Percentiles rank a stretch among this genome's conserved stretches.
These are phyloP conservation scores for Chytridium lagenaria DNA, from an alignment of 371 early-diverging fungal genomes.

Conservation along the genomic window DNA sequence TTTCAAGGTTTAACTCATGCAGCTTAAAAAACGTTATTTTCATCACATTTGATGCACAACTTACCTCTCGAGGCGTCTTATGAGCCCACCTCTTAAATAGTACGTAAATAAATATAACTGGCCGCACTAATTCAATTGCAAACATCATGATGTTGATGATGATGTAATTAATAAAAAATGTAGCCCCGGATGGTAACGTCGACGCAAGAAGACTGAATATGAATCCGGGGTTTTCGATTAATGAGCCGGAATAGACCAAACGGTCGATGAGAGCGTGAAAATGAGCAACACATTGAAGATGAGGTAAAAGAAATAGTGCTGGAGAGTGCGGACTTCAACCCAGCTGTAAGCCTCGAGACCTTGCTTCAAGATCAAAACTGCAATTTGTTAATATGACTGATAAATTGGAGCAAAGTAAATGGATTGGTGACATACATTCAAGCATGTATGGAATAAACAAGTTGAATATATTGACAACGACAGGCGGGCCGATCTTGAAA, in stretches of 20 bases:
- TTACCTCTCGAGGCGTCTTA: constrained; percentile 48
- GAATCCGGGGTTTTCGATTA: constrained; percentile 43
- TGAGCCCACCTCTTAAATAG: constrained; percentile 28
- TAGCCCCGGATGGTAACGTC: constrained; percentile 47
- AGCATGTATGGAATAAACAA: constrained; percentile 49
- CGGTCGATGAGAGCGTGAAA: constrained; percentile 41
- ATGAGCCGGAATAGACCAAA: constrained; percentile 25
- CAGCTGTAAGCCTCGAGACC: constrained; percentile 40
- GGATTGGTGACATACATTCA: constrained; percentile 46
- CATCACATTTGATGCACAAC: not conserved
- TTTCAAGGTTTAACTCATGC: constrained; percentile 41
- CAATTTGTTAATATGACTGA: not conserved
- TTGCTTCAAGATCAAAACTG: constrained; percentile 47
- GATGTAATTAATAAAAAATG: constrained; percentile 57
- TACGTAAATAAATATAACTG: constrained; percentile 37
- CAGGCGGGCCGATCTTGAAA: constrained; percentile 40
- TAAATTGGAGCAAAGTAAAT: not conserved
- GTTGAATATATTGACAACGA: constrained; percentile 43
- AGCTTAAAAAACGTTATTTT: constrained; percentile 11
- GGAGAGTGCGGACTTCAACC: constrained; percentile 44
- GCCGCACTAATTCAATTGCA: constrained; percentile 47
- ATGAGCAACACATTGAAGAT: constrained; percentile 56
- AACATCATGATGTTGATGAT: constrained; percentile 47
- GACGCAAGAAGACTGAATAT: constrained; percentile 40
- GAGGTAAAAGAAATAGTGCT: constrained; percentile 54